A percentile compares a stretch with the other conserved stretches of the same genome.
phyloP scores from a whole-genome alignment of 1,139 yeast genomes.

The Zygosaccharomyces sapae region DNA sequence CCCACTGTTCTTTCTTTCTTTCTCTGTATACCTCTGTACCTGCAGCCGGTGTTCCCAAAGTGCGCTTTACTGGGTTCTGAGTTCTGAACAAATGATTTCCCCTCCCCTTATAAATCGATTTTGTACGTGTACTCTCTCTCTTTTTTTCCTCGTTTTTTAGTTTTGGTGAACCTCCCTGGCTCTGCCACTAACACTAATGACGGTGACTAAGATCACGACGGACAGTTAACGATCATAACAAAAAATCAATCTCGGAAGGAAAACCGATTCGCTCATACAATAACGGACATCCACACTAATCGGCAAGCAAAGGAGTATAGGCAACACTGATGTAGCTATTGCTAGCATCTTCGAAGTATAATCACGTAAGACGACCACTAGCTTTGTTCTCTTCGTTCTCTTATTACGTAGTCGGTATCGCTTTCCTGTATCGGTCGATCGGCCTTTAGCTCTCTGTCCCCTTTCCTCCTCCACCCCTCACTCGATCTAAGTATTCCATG shows the following conservation, averaged over 20 bases:
- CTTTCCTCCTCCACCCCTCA: background rate
- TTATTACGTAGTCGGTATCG: no score
- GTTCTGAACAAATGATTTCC: background rate
- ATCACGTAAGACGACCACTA: no score
- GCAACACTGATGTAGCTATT: no score
- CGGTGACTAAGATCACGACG: background rate
- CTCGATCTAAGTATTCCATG: background rate
- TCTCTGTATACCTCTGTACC: background rate
- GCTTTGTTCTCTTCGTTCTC: no score
- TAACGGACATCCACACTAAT: no score
- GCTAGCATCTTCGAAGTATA: no score
- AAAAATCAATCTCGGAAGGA: no score
- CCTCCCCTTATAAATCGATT: slow-evolving; percentile 1
- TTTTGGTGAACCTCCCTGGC: background rate
- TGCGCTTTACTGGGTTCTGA: slow-evolving; percentile 18
- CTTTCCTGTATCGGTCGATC: background rate
- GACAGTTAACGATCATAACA: background rate
- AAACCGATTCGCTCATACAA: no score
- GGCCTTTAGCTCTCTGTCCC: background rate
- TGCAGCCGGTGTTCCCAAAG: background rate
- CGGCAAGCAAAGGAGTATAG: no score
- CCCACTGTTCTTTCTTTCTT: background rate
- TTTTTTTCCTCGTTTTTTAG: background rate
- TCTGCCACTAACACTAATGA: background rate
- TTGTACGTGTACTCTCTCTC: background rate